Evolutionary conservation across 2,329 filamentous ascomycete genomes (phyloP).

Genomic region (Paraphaeosphaeria minitans): DNA sequence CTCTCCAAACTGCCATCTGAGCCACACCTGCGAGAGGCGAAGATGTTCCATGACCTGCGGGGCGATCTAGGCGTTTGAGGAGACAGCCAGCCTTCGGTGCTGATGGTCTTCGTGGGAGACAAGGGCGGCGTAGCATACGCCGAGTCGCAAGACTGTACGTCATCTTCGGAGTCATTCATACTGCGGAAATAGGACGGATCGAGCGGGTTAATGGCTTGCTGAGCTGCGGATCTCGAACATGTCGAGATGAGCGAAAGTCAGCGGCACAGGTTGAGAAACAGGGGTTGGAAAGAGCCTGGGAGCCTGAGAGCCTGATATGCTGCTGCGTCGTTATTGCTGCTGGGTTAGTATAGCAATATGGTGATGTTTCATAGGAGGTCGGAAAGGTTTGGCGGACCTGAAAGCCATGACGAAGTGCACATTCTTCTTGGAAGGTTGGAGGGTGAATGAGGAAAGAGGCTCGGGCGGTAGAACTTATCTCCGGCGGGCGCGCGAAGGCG

Average conservation of each 20-base stretch:
- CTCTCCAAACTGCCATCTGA: slow-evolving; percentile 16
- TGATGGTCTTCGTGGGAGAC: slow-evolving; percentile 43
- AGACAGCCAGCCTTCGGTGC: slow-evolving; percentile 38
- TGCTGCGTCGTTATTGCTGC: slow-evolving; percentile 35
- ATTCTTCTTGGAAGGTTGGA: slow-evolving; percentile 19
- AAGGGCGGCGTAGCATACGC: slow-evolving; percentile 39
- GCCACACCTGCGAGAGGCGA: slow-evolving; percentile 26
- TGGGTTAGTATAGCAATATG: slow-evolving; percentile 41
- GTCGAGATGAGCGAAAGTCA: slow-evolving; percentile 29
- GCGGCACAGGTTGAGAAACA: slow-evolving; percentile 13
- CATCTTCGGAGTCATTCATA: slow-evolving; percentile 33
- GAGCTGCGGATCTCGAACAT: slow-evolving; percentile 26
- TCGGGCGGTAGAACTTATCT: slow-evolving; percentile 36
- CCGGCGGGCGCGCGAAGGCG: slow-evolving; percentile 25
- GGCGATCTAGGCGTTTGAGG: slow-evolving; percentile 39
- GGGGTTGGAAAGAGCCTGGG: neutral
- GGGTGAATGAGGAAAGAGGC: slow-evolving; percentile 28
- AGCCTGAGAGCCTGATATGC: slow-evolving; percentile 19
- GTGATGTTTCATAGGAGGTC: slow-evolving; percentile 26
- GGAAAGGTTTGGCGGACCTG: slow-evolving; percentile 13
- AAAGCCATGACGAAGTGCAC: slow-evolving; percentile 6
- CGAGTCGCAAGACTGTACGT: slow-evolving; percentile 16
- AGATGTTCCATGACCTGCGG: slow-evolving; percentile 35
- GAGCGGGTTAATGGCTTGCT: slow-evolving; percentile 13
- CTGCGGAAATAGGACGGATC: slow-evolving; percentile 15